phyloP scores from a whole-genome alignment of 2,329 filamentous ascomycete species.

The Penicillium thymicola region DNA sequence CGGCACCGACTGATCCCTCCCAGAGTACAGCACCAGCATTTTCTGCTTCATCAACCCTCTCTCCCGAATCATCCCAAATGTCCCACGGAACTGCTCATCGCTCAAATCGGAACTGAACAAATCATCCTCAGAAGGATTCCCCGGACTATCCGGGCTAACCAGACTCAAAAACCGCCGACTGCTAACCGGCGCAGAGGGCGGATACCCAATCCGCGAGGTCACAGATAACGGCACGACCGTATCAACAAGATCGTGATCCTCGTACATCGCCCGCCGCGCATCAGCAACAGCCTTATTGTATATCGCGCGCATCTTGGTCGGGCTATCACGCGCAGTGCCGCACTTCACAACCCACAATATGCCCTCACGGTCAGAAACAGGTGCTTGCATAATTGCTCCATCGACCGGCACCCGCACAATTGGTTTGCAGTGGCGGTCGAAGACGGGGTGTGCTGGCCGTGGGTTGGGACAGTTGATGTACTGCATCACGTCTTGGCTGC shows the following conservation, averaged over 20 bases:
- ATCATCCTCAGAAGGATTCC: conserved; percentile 69
- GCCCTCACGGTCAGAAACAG: conserved; percentile 71
- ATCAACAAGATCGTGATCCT: conserved; percentile 23
- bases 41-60: conserved; percentile 36
- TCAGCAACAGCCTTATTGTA: conserved; percentile 23
- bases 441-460: conserved; percentile 27
- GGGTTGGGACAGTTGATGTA: conserved; percentile 51
- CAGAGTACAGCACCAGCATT: conserved; percentile 45
- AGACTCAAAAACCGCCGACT: conserved; percentile 59
- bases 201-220: conserved; percentile 29
- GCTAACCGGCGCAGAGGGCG: conserved; percentile 44
- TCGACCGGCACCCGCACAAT: conserved; percentile 55
- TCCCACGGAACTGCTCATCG: conserved; percentile 55
- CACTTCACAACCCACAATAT: conserved; percentile 38
- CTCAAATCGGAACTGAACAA: conserved; percentile 74
- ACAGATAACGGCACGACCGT: conserved; percentile 30
- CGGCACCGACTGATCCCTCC: conserved; percentile 45
- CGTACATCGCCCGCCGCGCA: conserved; percentile 17
- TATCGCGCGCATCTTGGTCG: conserved; percentile 21
- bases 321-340: conserved; percentile 21
- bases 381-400: conserved; percentile 73
- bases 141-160: conserved; percentile 48
- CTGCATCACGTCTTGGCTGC: conserved; percentile 64
- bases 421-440: conserved; percentile 23
- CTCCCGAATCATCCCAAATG: conserved; percentile 56